Conservation (phyloP, 2,329 filamentous ascomycete genomes). For the Fusarium sulawesiense region DNA sequence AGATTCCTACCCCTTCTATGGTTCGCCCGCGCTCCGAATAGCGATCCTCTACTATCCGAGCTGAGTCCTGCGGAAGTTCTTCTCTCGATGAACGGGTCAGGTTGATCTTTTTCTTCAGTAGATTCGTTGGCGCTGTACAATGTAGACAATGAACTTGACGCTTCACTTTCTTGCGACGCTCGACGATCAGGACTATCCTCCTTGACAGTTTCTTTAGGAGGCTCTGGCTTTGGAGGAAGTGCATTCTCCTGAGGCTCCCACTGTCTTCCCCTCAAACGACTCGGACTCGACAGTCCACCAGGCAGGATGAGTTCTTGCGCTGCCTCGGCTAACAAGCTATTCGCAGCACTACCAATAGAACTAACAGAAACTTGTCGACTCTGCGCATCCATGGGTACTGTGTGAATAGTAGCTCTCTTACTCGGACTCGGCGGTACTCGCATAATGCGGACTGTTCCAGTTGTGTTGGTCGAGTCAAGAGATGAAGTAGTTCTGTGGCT, state of each 20-base stretch:
- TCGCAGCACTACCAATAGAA: constrained; percentile 51
- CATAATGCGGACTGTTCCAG: constrained; percentile 37
- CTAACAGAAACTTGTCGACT: constrained; percentile 47
- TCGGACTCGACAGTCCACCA: constrained; percentile 58
- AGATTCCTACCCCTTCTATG: constrained; percentile 38
- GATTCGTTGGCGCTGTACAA: constrained; percentile 66
- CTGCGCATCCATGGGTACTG: constrained; percentile 33
- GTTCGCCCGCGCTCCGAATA: constrained; percentile 37
- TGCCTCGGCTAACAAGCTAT: constrained; percentile 56
- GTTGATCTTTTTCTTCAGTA: constrained; percentile 49
- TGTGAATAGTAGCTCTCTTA: constrained; percentile 43
- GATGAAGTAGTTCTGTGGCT: constrained; percentile 43
- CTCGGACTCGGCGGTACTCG: constrained; percentile 45
- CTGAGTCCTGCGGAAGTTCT: background rate
- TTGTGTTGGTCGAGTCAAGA: constrained; percentile 39
- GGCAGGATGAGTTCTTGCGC: constrained; percentile 52
- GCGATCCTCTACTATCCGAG: constrained; percentile 20
- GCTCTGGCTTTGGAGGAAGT: constrained; percentile 1
- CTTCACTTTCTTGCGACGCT: constrained; percentile 56
- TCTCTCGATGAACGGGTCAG: constrained; percentile 51
- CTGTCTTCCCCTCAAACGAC: constrained; percentile 49
- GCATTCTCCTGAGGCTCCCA: constrained; percentile 39
- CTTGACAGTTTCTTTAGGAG: constrained; percentile 14
- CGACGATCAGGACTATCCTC: constrained; percentile 41
- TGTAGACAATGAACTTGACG: constrained; percentile 66